phyloP scores from a whole-genome alignment of 805 yeast genomes.

The Blastobotrys terrestris region DNA sequence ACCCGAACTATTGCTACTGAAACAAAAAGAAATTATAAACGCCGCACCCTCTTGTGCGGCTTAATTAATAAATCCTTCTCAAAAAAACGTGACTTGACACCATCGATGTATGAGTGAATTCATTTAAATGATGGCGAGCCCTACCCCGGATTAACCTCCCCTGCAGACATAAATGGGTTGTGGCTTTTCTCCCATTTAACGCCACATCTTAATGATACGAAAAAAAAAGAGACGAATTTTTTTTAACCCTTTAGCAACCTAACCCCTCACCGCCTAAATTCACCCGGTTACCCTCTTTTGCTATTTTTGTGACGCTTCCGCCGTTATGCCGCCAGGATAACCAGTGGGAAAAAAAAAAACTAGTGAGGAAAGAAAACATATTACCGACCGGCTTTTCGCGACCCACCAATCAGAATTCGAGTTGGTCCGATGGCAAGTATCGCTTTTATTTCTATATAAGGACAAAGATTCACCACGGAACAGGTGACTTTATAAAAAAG shows the following conservation, averaged over 20 bases:
- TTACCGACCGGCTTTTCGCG: not conserved
- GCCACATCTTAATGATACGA: not conserved
- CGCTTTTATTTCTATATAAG: too few species aligned
- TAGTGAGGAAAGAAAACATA: too few species aligned
- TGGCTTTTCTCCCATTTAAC: not conserved
- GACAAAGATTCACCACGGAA: not conserved
- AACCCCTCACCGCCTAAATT: not conserved
- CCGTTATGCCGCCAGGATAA: not conserved
- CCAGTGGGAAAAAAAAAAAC: not conserved
- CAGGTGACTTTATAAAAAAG: not conserved
- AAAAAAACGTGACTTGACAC: constrained; percentile 4
- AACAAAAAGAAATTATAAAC: too few species aligned
- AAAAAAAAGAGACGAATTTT: not conserved
- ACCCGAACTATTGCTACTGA: too few species aligned
- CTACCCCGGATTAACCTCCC: not conserved
- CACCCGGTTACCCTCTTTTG: not conserved
- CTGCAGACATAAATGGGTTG: not conserved
- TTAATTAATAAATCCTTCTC: too few species aligned
- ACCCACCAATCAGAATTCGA: not conserved
- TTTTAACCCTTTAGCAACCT: not conserved
- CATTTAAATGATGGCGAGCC: not conserved
- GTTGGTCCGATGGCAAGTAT: not conserved
- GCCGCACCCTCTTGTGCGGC: too few species aligned
- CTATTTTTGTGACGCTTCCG: too few species aligned
- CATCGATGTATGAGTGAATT: not conserved